Conservation (phyloP, 2,329 filamentous ascomycete species). For the Hirsutella thompsonii region DNA sequence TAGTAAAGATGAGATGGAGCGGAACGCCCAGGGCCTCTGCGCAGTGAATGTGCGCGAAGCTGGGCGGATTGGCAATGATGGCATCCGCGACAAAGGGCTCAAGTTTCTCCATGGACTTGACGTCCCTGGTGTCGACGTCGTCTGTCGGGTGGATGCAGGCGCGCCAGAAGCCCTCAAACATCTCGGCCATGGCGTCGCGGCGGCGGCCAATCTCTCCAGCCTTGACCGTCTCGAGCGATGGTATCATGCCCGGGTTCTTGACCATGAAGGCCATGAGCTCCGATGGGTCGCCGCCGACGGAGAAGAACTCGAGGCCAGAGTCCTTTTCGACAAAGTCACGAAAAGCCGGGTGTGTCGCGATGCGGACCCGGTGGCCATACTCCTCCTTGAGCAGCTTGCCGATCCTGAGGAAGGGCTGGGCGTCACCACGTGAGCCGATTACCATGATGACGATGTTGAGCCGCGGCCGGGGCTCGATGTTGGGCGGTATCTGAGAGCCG, state of each 20-base stretch:
- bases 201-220: constrained; percentile 59
- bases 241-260: constrained; percentile 69
- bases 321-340: constrained; percentile 63
- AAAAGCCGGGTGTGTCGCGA: constrained; percentile 70
- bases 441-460: constrained; percentile 78
- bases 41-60: constrained; percentile 67
- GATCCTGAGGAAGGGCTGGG: constrained; percentile 67
- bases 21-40: constrained; percentile 69
- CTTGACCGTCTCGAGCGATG: constrained; percentile 57
- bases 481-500: constrained; percentile 8
- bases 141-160: constrained; percentile 65
- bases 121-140: constrained; percentile 43
- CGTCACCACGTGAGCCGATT: constrained; percentile 67
- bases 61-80: constrained; percentile 78
- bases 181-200: constrained; percentile 60
- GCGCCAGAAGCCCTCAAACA: constrained; percentile 75
- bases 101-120: constrained; percentile 51
- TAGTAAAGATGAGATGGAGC: constrained; percentile 79
- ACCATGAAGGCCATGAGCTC: constrained; percentile 86
- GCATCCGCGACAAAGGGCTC: constrained; percentile 56
- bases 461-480: constrained; percentile 24
- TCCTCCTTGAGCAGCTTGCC: constrained; percentile 59
- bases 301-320: constrained; percentile 66
- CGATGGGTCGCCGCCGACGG: constrained; percentile 63
- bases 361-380: constrained; percentile 61